phyloP scores from a whole-genome alignment of 345 rosid genomes.

The Melastoma malabathricum region DNA sequence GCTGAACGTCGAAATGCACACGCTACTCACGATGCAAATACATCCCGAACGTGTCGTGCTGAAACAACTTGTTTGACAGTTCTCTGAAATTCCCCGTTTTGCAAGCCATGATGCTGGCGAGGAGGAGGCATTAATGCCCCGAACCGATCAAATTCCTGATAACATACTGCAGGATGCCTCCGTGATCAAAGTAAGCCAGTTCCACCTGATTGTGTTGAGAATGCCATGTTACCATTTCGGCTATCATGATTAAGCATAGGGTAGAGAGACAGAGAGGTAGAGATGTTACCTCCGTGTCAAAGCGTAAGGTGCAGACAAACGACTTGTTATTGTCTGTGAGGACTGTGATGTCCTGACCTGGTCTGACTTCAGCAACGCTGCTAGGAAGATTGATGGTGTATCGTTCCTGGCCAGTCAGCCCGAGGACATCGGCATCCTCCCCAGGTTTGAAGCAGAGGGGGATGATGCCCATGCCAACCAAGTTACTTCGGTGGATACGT shows the following conservation, averaged over 20 bases:
- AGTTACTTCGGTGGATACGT: slow-evolving; percentile 74
- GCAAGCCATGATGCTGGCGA: no score
- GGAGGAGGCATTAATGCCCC: slow-evolving; percentile 2
- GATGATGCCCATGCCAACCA: slow-evolving; percentile 85
- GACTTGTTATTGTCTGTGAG: slow-evolving; percentile 55
- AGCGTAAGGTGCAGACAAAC: slow-evolving; percentile 52
- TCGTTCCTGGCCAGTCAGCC: slow-evolving; percentile 71
- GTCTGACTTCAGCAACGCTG: slow-evolving; percentile 51
- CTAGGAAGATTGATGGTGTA: slow-evolving; percentile 56
- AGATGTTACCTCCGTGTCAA: slow-evolving; percentile 66
- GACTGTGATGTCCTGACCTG: slow-evolving; percentile 77
- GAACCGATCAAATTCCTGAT: slow-evolving; percentile 26
- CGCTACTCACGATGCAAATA: no score
- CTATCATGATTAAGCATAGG: no score
- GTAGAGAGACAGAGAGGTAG: background rate
- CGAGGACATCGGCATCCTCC: slow-evolving; percentile 67
- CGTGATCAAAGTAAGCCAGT: slow-evolving; percentile 32
- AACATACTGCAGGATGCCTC: slow-evolving; percentile 40
- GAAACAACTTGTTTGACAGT: no score
- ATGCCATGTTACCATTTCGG: background rate
- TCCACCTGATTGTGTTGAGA: slow-evolving; percentile 22
- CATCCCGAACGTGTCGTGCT: no score
- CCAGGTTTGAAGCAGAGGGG: slow-evolving; percentile 79
- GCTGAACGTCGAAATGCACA: no score
- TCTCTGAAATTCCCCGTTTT: no score